Evolutionary conservation across 2,329 filamentous ascomycete species (phyloP), one percentile per base, ranked within the genome.

Genomic region (Ustulina deusta): DNA sequence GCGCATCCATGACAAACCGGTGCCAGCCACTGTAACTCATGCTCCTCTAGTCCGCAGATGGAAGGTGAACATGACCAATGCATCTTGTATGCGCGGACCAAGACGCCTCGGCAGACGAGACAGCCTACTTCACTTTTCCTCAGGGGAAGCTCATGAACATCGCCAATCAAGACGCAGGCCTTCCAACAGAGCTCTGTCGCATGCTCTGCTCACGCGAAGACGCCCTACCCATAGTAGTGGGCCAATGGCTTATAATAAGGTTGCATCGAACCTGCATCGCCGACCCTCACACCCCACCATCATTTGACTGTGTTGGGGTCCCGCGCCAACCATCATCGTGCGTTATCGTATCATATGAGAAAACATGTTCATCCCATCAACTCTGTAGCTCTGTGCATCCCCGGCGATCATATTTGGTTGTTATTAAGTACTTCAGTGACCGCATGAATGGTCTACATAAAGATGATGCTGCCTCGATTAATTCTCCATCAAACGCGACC

Each of bases 241-340:
- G 25, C 52, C 55, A 61, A 42, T 63, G 57, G 59, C 65, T 68
- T 63, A 56, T 58, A 27, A 36, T 46, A 74, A 66, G 68, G 74
- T 76, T 71, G 74, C 73, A 75, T 73, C 62, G 55, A 61, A 60
- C 62, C 69, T 69, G 71, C 72, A 71, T 59, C 52, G 71, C 61
- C 65, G 68, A 68, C 69, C 69, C 72, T 68, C 68, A 73, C 73
- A 74, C 73, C 72, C 73, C 74, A 72, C 74, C 63, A 74, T 74
- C 74, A 75, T 68, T 76, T 76, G 74, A 75, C 68, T 65, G 59
- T 55, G 56, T 56, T 70, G 49, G 63, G 73, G 72, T 73, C 74
- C 72, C 66, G 73, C 69, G 74, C 73, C 69, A 67, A 42, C 20
- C 68, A 64, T 74, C 72, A 73, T 65, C 71, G 69, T 67, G 70